Percentiles rank a stretch among this genome's conserved stretches.
Conservation (phyloP, 768 basidiomycete species). For the Ephemerocybe angulata region DNA sequence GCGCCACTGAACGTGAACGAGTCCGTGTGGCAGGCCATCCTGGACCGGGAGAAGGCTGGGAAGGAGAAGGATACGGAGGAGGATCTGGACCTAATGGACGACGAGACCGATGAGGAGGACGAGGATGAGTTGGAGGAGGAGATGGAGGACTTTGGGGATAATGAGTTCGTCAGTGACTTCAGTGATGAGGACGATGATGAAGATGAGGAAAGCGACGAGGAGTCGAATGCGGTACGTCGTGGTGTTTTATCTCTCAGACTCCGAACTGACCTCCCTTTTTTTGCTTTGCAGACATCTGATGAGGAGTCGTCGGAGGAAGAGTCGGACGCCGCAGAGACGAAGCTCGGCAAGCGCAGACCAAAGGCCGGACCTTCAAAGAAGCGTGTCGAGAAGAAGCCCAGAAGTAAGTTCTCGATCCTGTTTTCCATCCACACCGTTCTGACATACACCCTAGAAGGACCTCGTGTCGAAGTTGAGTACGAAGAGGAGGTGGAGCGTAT, state of each 20-base stretch:
- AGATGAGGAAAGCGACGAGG: neutral
- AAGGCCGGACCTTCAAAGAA: slow-evolving; percentile 45
- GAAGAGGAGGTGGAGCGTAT: slow-evolving; percentile 84
- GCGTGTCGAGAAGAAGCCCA: slow-evolving; percentile 57
- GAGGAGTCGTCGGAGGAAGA: slow-evolving; percentile 42
- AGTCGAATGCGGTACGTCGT: neutral
- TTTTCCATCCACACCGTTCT: neutral
- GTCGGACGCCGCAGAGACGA: slow-evolving; percentile 35
- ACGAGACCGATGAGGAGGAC: slow-evolving; percentile 57
- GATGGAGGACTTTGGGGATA: slow-evolving; percentile 51
- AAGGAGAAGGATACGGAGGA: slow-evolving; percentile 56
- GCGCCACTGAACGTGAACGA: slow-evolving; percentile 98
- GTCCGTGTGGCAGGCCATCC: slow-evolving; percentile 87
- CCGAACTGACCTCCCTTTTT: neutral
- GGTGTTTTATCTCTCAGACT: neutral
- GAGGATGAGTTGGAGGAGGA: slow-evolving; percentile 53
- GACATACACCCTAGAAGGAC: slow-evolving; percentile 47
- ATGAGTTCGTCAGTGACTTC: slow-evolving; percentile 74
- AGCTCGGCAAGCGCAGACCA: slow-evolving; percentile 70
- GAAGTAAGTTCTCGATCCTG: slow-evolving; percentile 43
- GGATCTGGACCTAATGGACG: slow-evolving; percentile 48
- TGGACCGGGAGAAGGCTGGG: slow-evolving; percentile 71
- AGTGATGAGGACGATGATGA: slow-evolving; percentile 36
- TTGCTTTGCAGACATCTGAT: slow-evolving; percentile 13
- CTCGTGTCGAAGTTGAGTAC: slow-evolving; percentile 93